Evolutionary conservation across 1,284 basidiomycete genomes (phyloP).

Genomic region (Leccinum pallidistipes): DNA sequence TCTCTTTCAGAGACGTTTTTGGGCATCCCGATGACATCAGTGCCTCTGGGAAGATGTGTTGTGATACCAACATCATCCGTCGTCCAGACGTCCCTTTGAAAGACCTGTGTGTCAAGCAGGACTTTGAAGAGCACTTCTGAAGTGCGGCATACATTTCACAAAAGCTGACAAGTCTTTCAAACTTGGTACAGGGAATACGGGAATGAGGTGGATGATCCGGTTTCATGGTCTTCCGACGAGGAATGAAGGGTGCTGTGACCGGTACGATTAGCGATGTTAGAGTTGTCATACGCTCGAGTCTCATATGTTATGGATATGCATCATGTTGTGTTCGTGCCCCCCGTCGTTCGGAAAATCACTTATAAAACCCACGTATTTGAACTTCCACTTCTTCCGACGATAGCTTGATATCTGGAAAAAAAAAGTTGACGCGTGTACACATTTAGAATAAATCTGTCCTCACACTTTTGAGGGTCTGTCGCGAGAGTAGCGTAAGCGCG

Average conservation of each 20-base stretch:
- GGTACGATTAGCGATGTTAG: background rate
- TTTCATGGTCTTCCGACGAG: background rate
- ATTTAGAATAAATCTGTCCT: too few relatives aligned
- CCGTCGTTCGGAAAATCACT: background rate
- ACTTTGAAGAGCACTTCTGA: background rate
- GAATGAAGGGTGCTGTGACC: background rate
- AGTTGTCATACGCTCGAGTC: background rate
- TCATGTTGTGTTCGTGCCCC: background rate
- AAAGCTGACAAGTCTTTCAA: background rate
- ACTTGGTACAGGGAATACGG: background rate
- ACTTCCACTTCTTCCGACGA: slow-evolving; percentile 72
- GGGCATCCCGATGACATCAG: background rate
- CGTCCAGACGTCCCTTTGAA: background rate
- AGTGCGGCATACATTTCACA: background rate
- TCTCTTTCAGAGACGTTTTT: background rate
- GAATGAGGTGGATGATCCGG: background rate
- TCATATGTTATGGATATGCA: background rate
- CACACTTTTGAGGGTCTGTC: slow-evolving; percentile 67
- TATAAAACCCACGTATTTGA: slow-evolving; percentile 65
- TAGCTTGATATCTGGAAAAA: slow-evolving; percentile 68
- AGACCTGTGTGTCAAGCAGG: background rate
- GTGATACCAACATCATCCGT: background rate
- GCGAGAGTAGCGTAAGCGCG: background rate
- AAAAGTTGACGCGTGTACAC: slow-evolving; percentile 6
- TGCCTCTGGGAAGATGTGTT: background rate